Evolutionary conservation across 371 early-diverging fungal species (phyloP).

Genomic region (Chytridium lagenaria): DNA sequence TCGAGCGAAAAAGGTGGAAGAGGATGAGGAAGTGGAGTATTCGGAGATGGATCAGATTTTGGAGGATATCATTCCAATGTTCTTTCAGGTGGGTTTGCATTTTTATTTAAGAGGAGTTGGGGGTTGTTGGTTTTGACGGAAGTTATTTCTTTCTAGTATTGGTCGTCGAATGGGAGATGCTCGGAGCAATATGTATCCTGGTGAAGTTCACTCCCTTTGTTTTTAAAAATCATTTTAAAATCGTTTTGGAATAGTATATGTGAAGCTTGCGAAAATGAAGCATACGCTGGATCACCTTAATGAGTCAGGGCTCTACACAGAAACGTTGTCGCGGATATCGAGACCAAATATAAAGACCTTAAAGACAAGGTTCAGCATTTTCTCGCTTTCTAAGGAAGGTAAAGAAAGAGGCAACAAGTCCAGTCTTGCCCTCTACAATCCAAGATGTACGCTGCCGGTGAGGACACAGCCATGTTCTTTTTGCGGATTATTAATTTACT

Average conservation of each 20-base stretch:
- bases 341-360: neutral
- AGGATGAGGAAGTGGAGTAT: conserved; percentile 4
- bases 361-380: neutral
- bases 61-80: conserved; percentile 40
- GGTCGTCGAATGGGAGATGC: conserved; percentile 23
- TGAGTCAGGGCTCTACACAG: conserved; percentile 39
- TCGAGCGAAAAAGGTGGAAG: conserved; percentile 12
- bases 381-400: neutral
- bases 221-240: too few relatives aligned
- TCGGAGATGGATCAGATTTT: conserved; percentile 19
- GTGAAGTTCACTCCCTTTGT: neutral
- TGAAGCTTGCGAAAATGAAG: conserved; percentile 37
- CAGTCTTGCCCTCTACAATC: conserved; percentile 16
- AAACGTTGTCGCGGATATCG: neutral
- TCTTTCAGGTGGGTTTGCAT: conserved; percentile 26
- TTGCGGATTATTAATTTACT: neutral
- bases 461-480: neutral
- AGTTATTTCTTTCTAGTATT: neutral
- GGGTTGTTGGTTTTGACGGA: neutral
- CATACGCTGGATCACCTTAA: conserved; percentile 39
- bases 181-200: conserved; percentile 37
- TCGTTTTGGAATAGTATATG: conserved; percentile 33
- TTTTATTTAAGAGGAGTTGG: neutral
- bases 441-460: conserved; percentile 7
- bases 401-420: neutral